phyloP scores from a whole-genome alignment of 2,329 filamentous ascomycete genomes.

The Tetracladium maxilliforme region DNA sequence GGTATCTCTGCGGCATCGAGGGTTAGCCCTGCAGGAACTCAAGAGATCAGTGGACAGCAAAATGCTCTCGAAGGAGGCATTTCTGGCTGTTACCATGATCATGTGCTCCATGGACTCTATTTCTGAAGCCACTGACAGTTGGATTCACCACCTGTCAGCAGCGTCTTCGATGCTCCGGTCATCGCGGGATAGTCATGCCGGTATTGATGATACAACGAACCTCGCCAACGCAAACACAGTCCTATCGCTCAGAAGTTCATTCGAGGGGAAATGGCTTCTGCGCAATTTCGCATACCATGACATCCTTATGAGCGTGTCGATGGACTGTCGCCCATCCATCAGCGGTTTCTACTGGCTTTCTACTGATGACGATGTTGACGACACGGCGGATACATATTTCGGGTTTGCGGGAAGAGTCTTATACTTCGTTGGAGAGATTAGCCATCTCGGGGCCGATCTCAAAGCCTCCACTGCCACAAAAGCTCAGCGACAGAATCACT shows the following conservation, averaged over 20 bases:
- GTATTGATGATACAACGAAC: constrained; percentile 1
- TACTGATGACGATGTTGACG: constrained; percentile 2
- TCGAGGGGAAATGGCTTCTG: constrained; percentile 8
- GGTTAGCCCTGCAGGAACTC: constrained; percentile 2
- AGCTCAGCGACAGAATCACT: background rate
- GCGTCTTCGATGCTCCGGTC: constrained; percentile 3
- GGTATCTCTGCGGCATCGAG: constrained; percentile 2
- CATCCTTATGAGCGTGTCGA: constrained; percentile 6
- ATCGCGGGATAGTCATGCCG: constrained; percentile 1
- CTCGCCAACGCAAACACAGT: no score
- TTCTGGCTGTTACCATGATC: constrained; percentile 3
- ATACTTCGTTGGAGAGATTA: background rate
- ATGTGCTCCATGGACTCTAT: constrained; percentile 3
- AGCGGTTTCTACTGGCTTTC: constrained; percentile 6
- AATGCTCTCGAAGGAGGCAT: constrained; percentile 3
- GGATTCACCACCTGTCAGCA: constrained; percentile 3
- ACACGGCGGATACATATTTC: constrained; percentile 5
- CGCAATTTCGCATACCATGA: constrained; percentile 11
- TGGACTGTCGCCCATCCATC: constrained; percentile 5
- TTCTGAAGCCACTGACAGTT: constrained; percentile 3
- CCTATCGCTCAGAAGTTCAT: no score
- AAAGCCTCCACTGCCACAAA: no score
- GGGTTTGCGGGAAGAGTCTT: constrained; percentile 5
- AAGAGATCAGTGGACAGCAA: constrained; percentile 3
- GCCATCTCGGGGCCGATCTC: no score